Base-by-base conservation (phyloP, 305 asterid genomes). In the Fraxinus baroniana region DNA sequence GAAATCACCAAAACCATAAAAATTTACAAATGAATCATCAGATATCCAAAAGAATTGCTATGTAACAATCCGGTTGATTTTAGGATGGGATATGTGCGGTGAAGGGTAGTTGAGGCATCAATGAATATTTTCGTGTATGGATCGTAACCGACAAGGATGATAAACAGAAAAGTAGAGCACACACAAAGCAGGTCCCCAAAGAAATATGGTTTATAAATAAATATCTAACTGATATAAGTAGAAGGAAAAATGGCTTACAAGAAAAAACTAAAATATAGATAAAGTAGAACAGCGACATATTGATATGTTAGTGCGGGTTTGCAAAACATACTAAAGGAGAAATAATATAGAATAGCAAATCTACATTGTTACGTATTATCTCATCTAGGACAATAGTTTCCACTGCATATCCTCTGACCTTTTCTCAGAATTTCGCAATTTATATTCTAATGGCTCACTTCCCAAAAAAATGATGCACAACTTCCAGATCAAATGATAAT, bases 1-100 rank as follows among this genome's bases (percentile, higher is more conserved):
- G 76, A 60, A 78, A 79, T 72, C 18, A 17, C 62, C 46, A 71
- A 3, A 81, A 36, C 82, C 62, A 68, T 62, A 78, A 41, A 70
- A 44, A 22, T 10, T 66, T 66, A 66, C 35, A 1, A 70, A 39
- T 32, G 35, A 70, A 82, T 52, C 30, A 64, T 36, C 35, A 84
- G 36, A 46, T 18, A 46, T 77, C 52, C 41, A 77, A 77, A 37
- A 28, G 22, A 32, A 15, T 30, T 30, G 39, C 75, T 70, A 28
- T 30, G 39, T 28, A 15, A 28, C 20, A 30, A 70, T 30, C 72
- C 7, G 24, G 39, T 70, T 30, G 75, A 70, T 28, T 30, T 70
- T 70, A 70, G 39, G 75, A 30, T 66, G 30, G 74, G 36, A 26
- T 66, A 66, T 28, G 75, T 30, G 37, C 32, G 0, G 6, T 33